These are phyloP conservation scores for Saitozyma podzolica DNA, from an alignment of 768 basidiomycete genomes.

Conservation along the genomic window DNA sequence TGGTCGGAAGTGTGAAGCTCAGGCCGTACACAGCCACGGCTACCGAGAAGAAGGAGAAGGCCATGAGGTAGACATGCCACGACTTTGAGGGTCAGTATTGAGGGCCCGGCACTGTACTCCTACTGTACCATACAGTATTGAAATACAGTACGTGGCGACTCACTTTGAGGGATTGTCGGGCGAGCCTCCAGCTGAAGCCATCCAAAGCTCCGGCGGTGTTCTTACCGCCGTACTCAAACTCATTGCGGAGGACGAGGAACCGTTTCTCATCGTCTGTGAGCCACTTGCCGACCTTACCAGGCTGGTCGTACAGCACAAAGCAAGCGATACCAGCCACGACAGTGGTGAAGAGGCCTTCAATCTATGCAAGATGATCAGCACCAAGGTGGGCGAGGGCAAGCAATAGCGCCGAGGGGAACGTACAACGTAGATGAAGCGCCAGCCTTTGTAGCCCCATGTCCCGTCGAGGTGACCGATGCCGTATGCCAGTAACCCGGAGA, in stretches of 20 bases:
- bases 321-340: slow-evolving; percentile 21
- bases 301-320: slow-evolving; percentile 26
- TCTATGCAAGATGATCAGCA: not conserved
- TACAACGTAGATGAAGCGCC: slow-evolving; percentile 33
- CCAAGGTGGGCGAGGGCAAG: not conserved
- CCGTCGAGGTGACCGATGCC: slow-evolving; percentile 25
- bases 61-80: not conserved
- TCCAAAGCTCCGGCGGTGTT: slow-evolving; percentile 11
- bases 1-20: slow-evolving; percentile 37
- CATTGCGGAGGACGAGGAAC: slow-evolving; percentile 25
- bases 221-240: slow-evolving; percentile 25
- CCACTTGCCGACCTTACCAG: slow-evolving; percentile 26
- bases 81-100: not conserved
- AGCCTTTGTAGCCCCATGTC: slow-evolving; percentile 24
- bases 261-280: slow-evolving; percentile 26
- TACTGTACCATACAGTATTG: too few species aligned
- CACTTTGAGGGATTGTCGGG: slow-evolving; percentile 24
- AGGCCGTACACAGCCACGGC: slow-evolving; percentile 40
- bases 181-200: slow-evolving; percentile 18
- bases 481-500: slow-evolving; percentile 29
- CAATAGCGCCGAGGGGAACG: not conserved
- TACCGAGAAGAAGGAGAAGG: slow-evolving; percentile 25
- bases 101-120: too few species aligned
- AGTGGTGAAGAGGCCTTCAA: slow-evolving; percentile 32
- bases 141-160: not conserved